A percentile compares a stretch with the other conserved stretches of the same genome.
Conservation (phyloP, 2,329 filamentous ascomycete species). For the Aureobasidium sp. region DNA sequence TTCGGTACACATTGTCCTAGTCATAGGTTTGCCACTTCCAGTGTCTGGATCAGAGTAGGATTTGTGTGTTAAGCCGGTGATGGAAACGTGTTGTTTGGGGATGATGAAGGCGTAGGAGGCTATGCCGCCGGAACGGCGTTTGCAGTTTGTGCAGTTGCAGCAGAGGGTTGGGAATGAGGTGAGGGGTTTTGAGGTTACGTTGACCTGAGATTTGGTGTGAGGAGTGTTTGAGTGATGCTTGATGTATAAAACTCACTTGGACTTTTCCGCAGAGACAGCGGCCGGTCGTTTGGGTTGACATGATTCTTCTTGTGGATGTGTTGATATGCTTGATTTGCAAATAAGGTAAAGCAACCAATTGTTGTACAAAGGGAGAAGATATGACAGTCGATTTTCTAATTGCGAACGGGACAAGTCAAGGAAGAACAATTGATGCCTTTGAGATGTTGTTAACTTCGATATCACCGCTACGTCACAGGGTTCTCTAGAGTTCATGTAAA, state of each 20-base stretch:
- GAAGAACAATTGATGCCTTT: background rate
- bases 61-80: constrained; percentile 15
- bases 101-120: constrained; percentile 20
- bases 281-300: background rate
- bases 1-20: constrained; percentile 18
- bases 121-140: constrained; percentile 19
- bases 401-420: background rate
- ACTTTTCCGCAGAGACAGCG: constrained; percentile 14
- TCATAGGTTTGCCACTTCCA: constrained; percentile 19
- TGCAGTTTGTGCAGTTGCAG: constrained; percentile 21
- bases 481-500: background rate
- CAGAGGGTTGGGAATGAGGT: constrained; percentile 15
- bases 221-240: background rate
- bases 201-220: background rate
- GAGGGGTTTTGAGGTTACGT: background rate
- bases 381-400: too few species aligned
- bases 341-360: too few species aligned
- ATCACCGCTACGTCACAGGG: constrained; percentile 1
- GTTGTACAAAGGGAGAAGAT: too few species aligned
- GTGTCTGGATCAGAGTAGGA: constrained; percentile 17
- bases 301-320: background rate
- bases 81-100: constrained; percentile 17
- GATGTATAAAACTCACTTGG: background rate
- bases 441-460: background rate
- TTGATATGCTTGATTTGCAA: background rate